Percentiles rank a stretch among this genome's conserved stretches.
Conservation (phyloP, 129 eudicot genomes). For the Artemisia annua region DNA sequence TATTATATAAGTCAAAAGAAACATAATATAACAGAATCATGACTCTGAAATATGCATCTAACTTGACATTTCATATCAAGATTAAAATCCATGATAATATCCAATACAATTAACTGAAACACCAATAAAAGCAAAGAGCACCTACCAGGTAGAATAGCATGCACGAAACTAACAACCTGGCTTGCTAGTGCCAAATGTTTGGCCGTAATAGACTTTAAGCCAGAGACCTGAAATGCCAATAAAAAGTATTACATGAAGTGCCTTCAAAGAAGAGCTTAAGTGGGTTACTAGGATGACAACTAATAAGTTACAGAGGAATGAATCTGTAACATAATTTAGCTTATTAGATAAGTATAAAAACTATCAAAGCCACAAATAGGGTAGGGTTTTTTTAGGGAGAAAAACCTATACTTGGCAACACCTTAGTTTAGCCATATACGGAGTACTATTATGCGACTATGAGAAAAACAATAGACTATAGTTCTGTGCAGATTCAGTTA, state of each 20-base stretch:
- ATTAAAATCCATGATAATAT: background rate
- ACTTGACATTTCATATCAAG: too few species aligned
- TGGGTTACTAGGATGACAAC: background rate
- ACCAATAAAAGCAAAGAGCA: constrained; percentile 23
- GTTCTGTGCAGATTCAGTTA: background rate
- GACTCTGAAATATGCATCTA: too few species aligned
- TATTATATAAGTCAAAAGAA: constrained; percentile 3
- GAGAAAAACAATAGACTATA: background rate
- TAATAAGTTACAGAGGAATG: background rate
- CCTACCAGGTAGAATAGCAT: constrained; percentile 93
- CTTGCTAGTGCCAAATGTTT: constrained; percentile 96
- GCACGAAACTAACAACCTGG: constrained; percentile 85
- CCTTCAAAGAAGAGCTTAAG: constrained; percentile 9
- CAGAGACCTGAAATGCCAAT: constrained; percentile 74
- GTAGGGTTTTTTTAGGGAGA: background rate
- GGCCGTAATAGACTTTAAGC: constrained; percentile 91
- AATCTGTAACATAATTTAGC: background rate
- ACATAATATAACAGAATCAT: background rate
- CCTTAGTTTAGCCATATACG: background rate
- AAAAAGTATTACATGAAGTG: constrained; percentile 9
- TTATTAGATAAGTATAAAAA: background rate
- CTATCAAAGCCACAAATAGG: background rate
- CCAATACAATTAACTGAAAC: background rate
- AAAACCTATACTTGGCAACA: constrained; percentile 1
- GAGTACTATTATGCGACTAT: constrained; percentile 19